Percentiles rank a stretch among this genome's conserved stretches.
phyloP scores from a whole-genome alignment of 2,329 filamentous ascomycete species.

The Simplicillium aogashimaense region DNA sequence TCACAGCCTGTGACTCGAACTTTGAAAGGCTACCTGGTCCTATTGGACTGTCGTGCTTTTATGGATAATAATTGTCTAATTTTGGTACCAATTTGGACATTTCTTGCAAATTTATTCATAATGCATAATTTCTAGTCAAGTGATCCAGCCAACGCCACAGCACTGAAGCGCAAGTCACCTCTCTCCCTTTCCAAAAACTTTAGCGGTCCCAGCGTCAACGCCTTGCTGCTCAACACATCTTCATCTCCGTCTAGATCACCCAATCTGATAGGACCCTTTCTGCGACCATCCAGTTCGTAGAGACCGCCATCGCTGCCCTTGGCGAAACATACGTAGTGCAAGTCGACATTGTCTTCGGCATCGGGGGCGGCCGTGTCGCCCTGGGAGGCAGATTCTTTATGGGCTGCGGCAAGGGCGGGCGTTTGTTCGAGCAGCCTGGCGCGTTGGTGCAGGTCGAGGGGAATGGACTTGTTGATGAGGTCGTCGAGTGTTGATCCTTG shows the following conservation, averaged over 20 bases:
- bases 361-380: conserved; percentile 73
- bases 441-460: conserved; percentile 55
- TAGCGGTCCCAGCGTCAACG: conserved; percentile 57
- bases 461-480: conserved; percentile 60
- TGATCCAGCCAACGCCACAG: conserved; percentile 43
- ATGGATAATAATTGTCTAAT: too few species aligned
- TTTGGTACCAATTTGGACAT: too few species aligned
- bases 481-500: conserved; percentile 46
- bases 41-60: too few species aligned
- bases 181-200: conserved; percentile 47
- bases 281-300: conserved; percentile 51
- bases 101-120: background rate
- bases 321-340: conserved; percentile 95
- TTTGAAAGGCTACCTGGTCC: too few species aligned
- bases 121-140: conserved; percentile 26
- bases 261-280: conserved; percentile 45
- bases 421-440: conserved; percentile 70
- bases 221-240: conserved; percentile 67
- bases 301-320: conserved; percentile 56
- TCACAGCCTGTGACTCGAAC: too few species aligned
- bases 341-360: conserved; percentile 73
- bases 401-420: conserved; percentile 64
- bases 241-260: conserved; percentile 49
- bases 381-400: conserved; percentile 63
- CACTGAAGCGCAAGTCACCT: conserved; percentile 48